These are phyloP conservation scores for Emmonsiellopsis sp. DNA, from an alignment of 2,329 filamentous ascomycete genomes.

Conservation along the genomic window DNA sequence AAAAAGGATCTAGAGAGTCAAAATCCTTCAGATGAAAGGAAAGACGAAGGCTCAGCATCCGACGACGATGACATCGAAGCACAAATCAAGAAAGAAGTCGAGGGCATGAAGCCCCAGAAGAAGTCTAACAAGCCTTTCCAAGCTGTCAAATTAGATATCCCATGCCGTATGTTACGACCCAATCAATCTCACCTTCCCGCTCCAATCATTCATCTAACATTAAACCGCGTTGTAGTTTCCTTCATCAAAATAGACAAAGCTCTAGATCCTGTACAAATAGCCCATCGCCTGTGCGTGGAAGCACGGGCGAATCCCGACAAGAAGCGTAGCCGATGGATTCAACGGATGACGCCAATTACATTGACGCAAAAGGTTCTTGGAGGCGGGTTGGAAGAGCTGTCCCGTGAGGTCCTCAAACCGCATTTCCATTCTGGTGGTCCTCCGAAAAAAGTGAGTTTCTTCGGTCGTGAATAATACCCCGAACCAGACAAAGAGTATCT, in stretches of 20 bases:
- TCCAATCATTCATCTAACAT: constrained; percentile 18
- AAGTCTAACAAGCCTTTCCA: constrained; percentile 42
- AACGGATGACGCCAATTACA: constrained; percentile 52
- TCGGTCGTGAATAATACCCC: not conserved
- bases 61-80: constrained; percentile 50
- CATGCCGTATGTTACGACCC: constrained; percentile 27
- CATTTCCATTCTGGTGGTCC: constrained; percentile 48
- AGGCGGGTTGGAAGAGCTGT: constrained; percentile 49
- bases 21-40: constrained; percentile 3
- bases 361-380: constrained; percentile 49
- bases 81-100: constrained; percentile 51
- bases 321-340: constrained; percentile 50
- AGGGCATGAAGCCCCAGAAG: constrained; percentile 39
- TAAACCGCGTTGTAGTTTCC: constrained; percentile 33
- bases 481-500: not conserved
- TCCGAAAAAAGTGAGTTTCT: constrained; percentile 43
- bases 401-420: constrained; percentile 47
- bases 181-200: constrained; percentile 5
- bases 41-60: constrained; percentile 20
- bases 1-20: not conserved
- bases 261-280: constrained; percentile 51
- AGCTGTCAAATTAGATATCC: constrained; percentile 46
- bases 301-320: constrained; percentile 42
- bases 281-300: constrained; percentile 50
- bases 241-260: constrained; percentile 51